A percentile compares a stretch with the other conserved stretches of the same genome.
phyloP scores from a whole-genome alignment of 2,329 filamentous ascomycete genomes.

The Colletotrichum zoysiae region DNA sequence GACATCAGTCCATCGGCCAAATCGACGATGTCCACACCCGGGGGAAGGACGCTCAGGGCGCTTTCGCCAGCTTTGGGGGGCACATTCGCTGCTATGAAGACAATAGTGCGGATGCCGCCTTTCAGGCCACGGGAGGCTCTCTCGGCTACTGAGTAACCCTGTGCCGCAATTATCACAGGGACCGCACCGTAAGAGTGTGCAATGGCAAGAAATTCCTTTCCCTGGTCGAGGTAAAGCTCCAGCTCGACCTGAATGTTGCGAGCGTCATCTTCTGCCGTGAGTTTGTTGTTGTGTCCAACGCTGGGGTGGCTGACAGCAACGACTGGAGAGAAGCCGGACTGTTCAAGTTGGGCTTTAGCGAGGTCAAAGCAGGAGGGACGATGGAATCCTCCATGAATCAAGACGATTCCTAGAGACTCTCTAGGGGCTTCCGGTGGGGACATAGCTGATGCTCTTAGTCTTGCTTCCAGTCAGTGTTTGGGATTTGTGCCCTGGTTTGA shows the following conservation, averaged over 20 bases:
- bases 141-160: slow-evolving; percentile 17
- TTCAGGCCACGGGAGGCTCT: slow-evolving; percentile 1
- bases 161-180: slow-evolving; percentile 13
- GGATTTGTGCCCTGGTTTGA: neutral
- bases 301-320: slow-evolving; percentile 26
- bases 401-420: slow-evolving; percentile 16
- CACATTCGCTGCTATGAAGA: slow-evolving; percentile 25
- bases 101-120: slow-evolving; percentile 13
- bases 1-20: slow-evolving; percentile 7
- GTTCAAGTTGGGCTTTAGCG: slow-evolving; percentile 10
- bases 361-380: slow-evolving; percentile 26
- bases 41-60: slow-evolving; percentile 24
- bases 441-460: neutral
- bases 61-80: slow-evolving; percentile 21
- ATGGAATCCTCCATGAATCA: slow-evolving; percentile 25
- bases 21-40: slow-evolving; percentile 21
- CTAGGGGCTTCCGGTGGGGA: neutral
- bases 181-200: slow-evolving; percentile 30
- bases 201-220: slow-evolving; percentile 20
- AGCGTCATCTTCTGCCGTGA: slow-evolving; percentile 27
- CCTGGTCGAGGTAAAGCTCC: slow-evolving; percentile 11
- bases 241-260: slow-evolving; percentile 17
- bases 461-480: neutral
- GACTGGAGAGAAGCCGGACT: slow-evolving; percentile 22
- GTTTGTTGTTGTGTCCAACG: neutral